Base-by-base conservation (phyloP, 2,329 filamentous ascomycete species). In the Fusarium acutatum region DNA sequence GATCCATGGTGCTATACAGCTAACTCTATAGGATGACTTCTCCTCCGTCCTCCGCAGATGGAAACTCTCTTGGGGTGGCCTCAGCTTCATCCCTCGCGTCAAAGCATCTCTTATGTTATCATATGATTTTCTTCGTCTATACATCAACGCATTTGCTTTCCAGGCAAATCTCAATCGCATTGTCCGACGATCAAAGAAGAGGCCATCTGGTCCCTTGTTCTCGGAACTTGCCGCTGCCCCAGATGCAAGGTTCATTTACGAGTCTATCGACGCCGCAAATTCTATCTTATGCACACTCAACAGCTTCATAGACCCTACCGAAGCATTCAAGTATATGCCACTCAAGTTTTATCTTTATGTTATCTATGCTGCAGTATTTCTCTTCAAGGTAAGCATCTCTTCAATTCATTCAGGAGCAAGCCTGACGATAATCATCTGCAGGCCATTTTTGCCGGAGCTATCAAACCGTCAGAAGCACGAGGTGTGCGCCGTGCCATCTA, bases 141-240 rank as follows among this genome's bases (percentile, higher is more conserved):
- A 94, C 79, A 92, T 92, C 56, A 93, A 93, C 66, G 92, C 92
- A 0, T 94, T 94, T 77, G 92, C 92, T 4, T 94, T 94, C 73
- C 92, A 94, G 78, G 92, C 92, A 6, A 92, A 91, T 88, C 56
- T 89, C 81, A 74, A 88, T 86, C 77, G 87, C 81, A 62, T 81
- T 82, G 72, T 85, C 10, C 52, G 78, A 13, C 64, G 75, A 43
- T 72, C 74, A 17, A 80, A 52, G 80, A 81, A 73, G 76, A 78
- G 26, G 77, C 83, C 71, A 74, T 79, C 43, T 73, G 79, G 56
- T 77, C 79, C 82, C 13, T 83, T 83, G 12, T 89, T 87, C 75
- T 84, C 82, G 54, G 88, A 90, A 63, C 83, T 91, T 6, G 88
- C 88, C 10, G 87, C 87, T 2, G 88, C 89, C 62, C 89, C 89